Conservation (phyloP, 192 early-diverging fungal species). For the Gamsiella multidivaricata region DNA sequence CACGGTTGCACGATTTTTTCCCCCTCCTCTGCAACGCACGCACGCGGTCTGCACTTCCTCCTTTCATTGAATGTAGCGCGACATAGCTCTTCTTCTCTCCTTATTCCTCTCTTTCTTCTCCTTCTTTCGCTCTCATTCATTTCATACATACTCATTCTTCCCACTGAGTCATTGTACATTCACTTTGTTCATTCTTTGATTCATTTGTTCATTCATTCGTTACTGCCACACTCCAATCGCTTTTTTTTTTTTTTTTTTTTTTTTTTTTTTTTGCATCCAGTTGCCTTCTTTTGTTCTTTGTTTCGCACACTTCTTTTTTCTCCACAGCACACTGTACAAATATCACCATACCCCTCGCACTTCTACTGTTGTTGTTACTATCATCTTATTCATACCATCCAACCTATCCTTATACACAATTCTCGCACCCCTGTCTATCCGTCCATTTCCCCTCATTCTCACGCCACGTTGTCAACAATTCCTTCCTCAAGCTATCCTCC, state of each 20-base stretch:
- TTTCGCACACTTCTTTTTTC: no score
- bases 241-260: background rate
- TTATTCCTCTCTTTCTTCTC: background rate
- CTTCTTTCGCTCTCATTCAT: slow-evolving; percentile 4
- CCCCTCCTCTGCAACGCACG: background rate
- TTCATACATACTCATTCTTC: background rate
- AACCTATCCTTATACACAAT: no score
- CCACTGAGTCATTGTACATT: background rate
- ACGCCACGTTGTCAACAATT: background rate
- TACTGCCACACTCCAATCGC: background rate
- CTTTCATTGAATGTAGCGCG: background rate
- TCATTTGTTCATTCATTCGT: background rate
- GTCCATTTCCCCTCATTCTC: background rate
- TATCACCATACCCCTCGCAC: background rate
- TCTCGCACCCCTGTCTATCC: background rate
- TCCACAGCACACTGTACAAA: background rate
- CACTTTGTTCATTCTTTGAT: background rate
- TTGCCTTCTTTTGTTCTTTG: background rate
- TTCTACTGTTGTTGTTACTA: no score
- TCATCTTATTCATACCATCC: no score
- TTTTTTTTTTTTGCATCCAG: background rate
- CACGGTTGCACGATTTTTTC: background rate
- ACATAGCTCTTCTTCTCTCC: background rate
- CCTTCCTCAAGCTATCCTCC: background rate
- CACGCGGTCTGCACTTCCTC: slow-evolving; percentile 3